Conservation (phyloP, 2,329 filamentous ascomycete genomes). For the Diaporthe longicolla region DNA sequence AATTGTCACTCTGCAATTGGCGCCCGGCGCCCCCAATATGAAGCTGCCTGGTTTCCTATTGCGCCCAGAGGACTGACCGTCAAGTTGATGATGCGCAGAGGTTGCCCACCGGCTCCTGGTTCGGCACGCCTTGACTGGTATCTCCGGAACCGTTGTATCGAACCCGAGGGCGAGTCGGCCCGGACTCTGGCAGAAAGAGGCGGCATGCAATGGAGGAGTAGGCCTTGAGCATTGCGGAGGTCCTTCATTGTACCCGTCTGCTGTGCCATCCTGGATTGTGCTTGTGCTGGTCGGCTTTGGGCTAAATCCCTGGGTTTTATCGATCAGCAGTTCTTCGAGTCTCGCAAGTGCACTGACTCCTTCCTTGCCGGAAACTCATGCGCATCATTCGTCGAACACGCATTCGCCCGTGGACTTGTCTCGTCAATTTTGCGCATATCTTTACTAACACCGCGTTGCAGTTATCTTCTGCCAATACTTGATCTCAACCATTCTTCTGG, state of each 20-base stretch:
- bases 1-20: neutral
- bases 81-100: neutral
- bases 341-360: neutral
- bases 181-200: neutral
- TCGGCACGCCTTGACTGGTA: neutral
- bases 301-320: neutral
- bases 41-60: neutral
- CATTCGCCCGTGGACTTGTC: neutral
- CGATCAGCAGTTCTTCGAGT: neutral
- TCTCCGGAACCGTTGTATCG: neutral
- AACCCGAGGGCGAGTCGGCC: neutral
- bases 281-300: neutral
- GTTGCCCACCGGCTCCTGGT: neutral
- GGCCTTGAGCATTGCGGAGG: no score
- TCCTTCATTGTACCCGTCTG: neutral
- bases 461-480: neutral
- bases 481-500: constrained; percentile 14
- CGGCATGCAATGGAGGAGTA: neutral
- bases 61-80: neutral
- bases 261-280: neutral
- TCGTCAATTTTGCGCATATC: neutral
- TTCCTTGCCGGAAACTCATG: neutral
- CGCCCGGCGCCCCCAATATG: neutral
- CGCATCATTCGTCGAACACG: neutral
- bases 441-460: constrained; percentile 2